These are phyloP conservation scores for Podaxis sp. DNA, from an alignment of 768 basidiomycete genomes.

Conservation along the genomic window DNA sequence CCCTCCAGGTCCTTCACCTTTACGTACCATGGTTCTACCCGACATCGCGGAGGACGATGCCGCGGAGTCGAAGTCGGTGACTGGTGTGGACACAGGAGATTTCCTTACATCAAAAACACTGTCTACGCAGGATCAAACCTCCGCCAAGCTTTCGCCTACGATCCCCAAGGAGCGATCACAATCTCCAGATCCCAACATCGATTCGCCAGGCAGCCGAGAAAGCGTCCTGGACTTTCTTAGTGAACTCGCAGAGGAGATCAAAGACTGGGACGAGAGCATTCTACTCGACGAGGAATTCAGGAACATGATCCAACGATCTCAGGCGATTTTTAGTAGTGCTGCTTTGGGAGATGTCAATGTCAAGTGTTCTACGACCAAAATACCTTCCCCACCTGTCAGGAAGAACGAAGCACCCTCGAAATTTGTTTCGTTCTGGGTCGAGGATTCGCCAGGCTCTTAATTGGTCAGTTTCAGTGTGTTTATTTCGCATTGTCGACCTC, in stretches of 20 bases:
- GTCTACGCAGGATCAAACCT: not conserved
- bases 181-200: not conserved
- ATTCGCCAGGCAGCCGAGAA: conserved; percentile 18
- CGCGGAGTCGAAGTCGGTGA: conserved; percentile 18
- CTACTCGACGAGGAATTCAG: conserved; percentile 49
- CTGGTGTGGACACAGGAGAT: not conserved
- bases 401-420: not conserved
- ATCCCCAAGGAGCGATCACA: not conserved
- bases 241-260: conserved; percentile 49
- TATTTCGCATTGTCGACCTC: not conserved
- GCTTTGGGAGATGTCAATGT: conserved; percentile 6
- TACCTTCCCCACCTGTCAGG: not conserved
- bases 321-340: conserved; percentile 4
- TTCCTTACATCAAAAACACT: not conserved
- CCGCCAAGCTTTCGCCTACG: not conserved
- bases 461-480: not conserved
- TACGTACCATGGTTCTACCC: conserved; percentile 42
- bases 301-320: conserved; percentile 36
- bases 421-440: conserved; percentile 3
- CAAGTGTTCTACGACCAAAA: conserved; percentile 1
- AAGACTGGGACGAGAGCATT: conserved; percentile 47
- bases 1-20: conserved; percentile 42
- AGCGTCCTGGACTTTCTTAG: conserved; percentile 41
- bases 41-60: conserved; percentile 24
- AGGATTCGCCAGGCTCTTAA: conserved; percentile 2